These are phyloP conservation scores for Aspergillus egyptiacus DNA, from an alignment of 495 filamentous ascomycete genomes.

Conservation along the genomic window DNA sequence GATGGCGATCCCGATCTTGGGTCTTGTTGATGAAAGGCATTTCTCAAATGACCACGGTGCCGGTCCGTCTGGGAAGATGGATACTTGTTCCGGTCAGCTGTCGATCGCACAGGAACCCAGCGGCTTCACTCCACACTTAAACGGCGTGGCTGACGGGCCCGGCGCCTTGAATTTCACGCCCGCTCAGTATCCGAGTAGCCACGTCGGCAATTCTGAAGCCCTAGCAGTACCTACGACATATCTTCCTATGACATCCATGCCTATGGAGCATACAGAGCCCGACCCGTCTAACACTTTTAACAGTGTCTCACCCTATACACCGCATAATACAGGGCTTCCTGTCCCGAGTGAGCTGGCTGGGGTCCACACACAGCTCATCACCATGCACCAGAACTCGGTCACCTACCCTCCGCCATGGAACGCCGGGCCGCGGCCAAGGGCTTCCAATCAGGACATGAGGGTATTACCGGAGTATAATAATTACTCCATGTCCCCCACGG, in stretches of 20 bases:
- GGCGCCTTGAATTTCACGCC: slow-evolving; percentile 14
- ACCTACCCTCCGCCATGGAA: slow-evolving; percentile 39
- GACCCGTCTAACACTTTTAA: slow-evolving; percentile 22
- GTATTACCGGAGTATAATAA: slow-evolving; percentile 25
- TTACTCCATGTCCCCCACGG: slow-evolving; percentile 18
- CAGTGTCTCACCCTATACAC: slow-evolving; percentile 7
- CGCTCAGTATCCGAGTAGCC: slow-evolving; percentile 19
- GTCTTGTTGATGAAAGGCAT: slow-evolving; percentile 51
- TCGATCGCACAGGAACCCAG: slow-evolving; percentile 7
- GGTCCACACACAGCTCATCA: slow-evolving; percentile 14
- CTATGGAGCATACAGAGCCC: slow-evolving; percentile 27
- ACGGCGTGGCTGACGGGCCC: slow-evolving; percentile 3
- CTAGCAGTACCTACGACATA: slow-evolving; percentile 12
- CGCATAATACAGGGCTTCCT: slow-evolving; percentile 8
- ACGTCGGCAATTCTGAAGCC: slow-evolving; percentile 12
- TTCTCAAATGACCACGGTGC: slow-evolving; percentile 10
- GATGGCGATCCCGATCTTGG: slow-evolving; percentile 79
- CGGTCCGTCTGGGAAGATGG: slow-evolving; percentile 6
- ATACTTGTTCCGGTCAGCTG: slow-evolving; percentile 8
- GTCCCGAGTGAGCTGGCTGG: slow-evolving; percentile 6
- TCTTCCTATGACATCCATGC: slow-evolving; percentile 16
- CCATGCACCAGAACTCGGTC: slow-evolving; percentile 27
- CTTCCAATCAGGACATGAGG: slow-evolving; percentile 20
- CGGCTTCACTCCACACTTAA: slow-evolving; percentile 6
- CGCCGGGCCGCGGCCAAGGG: slow-evolving; percentile 21